A percentile compares a stretch with the other conserved stretches of the same genome.
Conservation (phyloP, 352 stramenopile genomes). For the Phytophthora ramorum region DNA sequence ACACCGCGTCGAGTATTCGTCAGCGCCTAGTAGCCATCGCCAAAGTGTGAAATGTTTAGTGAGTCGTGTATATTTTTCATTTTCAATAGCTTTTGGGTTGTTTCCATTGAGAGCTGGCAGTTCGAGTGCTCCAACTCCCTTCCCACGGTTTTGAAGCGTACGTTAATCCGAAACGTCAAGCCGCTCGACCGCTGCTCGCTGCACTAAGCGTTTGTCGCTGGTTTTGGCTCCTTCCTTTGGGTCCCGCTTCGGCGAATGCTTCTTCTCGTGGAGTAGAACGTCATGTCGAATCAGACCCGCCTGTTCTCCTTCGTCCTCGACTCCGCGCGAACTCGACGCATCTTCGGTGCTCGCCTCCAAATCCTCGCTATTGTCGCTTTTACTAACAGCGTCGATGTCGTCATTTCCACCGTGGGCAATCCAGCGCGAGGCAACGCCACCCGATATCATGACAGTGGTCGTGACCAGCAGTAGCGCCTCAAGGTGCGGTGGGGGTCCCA, state of each 20-base stretch:
- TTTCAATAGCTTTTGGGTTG: not conserved
- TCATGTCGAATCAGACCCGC: conserved; percentile 37
- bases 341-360: conserved; percentile 16
- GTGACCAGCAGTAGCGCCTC: conserved; percentile 81
- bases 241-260: conserved; percentile 20
- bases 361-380: conserved; percentile 27
- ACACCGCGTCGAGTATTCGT: conserved; percentile 8
- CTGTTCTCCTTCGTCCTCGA: conserved; percentile 32
- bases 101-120: not conserved
- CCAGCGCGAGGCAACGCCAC: conserved; percentile 53
- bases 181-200: conserved; percentile 18
- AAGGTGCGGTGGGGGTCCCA: conserved; percentile 78
- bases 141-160: not conserved
- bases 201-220: conserved; percentile 26
- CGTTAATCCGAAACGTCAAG: conserved; percentile 12
- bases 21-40: not conserved
- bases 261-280: conserved; percentile 36
- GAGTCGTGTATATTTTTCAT: not conserved
- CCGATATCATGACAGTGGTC: conserved; percentile 74
- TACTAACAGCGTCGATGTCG: conserved; percentile 30
- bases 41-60: too few species aligned
- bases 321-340: conserved; percentile 8
- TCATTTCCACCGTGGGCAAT: conserved; percentile 48
- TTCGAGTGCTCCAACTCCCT: not conserved
- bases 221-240: conserved; percentile 1